Evolutionary conservation across 768 basidiomycete species (phyloP).

Genomic region (Strobilomyces confusus): DNA sequence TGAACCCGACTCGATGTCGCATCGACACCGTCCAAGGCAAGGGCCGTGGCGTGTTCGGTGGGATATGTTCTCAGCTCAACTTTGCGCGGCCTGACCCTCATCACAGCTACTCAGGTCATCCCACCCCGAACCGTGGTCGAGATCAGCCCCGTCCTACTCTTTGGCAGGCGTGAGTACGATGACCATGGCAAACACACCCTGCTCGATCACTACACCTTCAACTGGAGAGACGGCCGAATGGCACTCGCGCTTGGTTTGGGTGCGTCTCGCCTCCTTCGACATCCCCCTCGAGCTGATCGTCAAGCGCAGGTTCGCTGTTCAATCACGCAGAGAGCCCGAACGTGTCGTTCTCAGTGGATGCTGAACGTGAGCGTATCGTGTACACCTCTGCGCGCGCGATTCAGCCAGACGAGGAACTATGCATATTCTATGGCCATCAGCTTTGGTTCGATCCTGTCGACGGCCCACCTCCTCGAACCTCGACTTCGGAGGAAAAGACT

Average conservation of each 20-base stretch:
- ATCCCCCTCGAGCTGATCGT: background rate
- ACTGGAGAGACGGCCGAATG: conserved; percentile 70
- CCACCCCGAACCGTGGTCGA: conserved; percentile 69
- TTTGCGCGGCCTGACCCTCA: conserved; percentile 25
- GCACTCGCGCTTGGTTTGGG: conserved; percentile 78
- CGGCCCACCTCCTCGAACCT: background rate
- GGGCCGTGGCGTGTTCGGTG: conserved; percentile 66
- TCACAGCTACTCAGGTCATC: conserved; percentile 21
- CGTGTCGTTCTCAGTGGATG: conserved; percentile 59
- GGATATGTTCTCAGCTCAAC: conserved; percentile 4
- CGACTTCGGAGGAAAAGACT: background rate
- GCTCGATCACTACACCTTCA: conserved; percentile 73
- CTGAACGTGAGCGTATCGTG: conserved; percentile 51
- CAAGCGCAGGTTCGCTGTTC: conserved; percentile 65
- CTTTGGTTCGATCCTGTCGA: conserved; percentile 59
- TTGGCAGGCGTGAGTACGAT: conserved; percentile 67
- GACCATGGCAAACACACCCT: conserved; percentile 58
- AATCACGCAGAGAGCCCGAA: conserved; percentile 74
- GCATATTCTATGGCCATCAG: conserved; percentile 70
- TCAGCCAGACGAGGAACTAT: conserved; percentile 64
- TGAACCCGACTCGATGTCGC: conserved; percentile 48
- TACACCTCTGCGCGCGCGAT: conserved; percentile 57
- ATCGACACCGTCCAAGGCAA: conserved; percentile 45
- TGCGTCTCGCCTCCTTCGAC: conserved; percentile 25
- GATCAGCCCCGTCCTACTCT: conserved; percentile 79